Evolutionary conservation across 345 rosid genomes (phyloP).

Genomic region (Boechera stricta): DNA sequence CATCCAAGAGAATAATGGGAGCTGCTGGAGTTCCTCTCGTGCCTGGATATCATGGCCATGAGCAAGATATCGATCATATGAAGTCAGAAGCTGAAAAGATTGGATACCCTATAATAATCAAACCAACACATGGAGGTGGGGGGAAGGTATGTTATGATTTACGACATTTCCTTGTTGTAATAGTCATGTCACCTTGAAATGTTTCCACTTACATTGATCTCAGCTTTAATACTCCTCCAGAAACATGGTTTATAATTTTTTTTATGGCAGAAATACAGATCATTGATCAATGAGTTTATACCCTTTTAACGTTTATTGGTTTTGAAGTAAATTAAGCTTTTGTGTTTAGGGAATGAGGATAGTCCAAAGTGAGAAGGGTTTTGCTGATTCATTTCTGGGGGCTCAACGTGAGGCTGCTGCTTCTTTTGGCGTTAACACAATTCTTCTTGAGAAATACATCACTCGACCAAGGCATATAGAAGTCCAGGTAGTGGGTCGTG

Average conservation of each 20-base stretch:
- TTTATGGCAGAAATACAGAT: background rate
- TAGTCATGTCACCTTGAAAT: background rate
- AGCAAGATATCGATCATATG: slow-evolving; percentile 84
- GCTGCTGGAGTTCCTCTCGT: slow-evolving; percentile 96
- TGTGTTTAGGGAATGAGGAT: slow-evolving; percentile 90
- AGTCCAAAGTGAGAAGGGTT: slow-evolving; percentile 66
- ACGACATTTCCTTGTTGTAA: background rate
- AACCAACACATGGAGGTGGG: slow-evolving; percentile 96
- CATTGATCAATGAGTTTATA: background rate
- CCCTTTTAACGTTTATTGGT: slow-evolving; percentile 18
- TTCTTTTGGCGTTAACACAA: slow-evolving; percentile 85
- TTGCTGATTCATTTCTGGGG: slow-evolving; percentile 83
- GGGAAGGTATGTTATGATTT: slow-evolving; percentile 66
- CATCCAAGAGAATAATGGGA: slow-evolving; percentile 97
- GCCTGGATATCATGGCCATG: slow-evolving; percentile 91
- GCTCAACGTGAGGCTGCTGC: slow-evolving; percentile 97
- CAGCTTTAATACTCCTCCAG: background rate
- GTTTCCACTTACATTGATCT: slow-evolving; percentile 24
- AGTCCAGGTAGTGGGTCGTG: slow-evolving; percentile 70
- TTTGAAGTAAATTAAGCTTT: slow-evolving; percentile 39
- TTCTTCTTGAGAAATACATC: slow-evolving; percentile 93
- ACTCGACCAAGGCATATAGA: slow-evolving; percentile 91
- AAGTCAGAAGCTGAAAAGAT: slow-evolving; percentile 86
- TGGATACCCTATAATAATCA: slow-evolving; percentile 87
- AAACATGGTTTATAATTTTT: slow-evolving; percentile 2